These are phyloP conservation scores for Sporisorium sorghi DNA, from an alignment of 1,284 basidiomycete genomes.

Conservation along the genomic window DNA sequence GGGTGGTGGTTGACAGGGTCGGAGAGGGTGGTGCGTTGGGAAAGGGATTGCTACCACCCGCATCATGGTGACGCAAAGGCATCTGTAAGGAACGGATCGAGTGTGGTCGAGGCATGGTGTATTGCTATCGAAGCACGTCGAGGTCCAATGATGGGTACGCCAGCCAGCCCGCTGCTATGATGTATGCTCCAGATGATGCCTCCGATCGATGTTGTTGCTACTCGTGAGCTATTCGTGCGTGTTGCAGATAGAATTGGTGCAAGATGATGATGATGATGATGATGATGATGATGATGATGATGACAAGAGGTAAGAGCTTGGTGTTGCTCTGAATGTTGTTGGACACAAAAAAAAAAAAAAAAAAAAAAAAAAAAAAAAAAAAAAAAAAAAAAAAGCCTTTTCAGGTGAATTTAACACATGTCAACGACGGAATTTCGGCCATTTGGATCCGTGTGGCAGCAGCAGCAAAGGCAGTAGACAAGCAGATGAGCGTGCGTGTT, in stretches of 20 bases:
- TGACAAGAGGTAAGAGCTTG: background rate
- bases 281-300: background rate
- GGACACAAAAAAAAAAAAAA: too few relatives aligned
- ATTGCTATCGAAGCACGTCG: background rate
- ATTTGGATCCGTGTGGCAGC: background rate
- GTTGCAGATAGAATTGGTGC: too few relatives aligned
- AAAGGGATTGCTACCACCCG: constrained; percentile 12
- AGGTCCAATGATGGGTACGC: background rate
- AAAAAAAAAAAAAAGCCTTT: too few relatives aligned
- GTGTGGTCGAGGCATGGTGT: constrained; percentile 37
- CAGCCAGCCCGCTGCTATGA: too few relatives aligned
- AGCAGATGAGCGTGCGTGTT: constrained; percentile 6
- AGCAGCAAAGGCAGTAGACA: too few relatives aligned
- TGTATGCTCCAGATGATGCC: too few relatives aligned
- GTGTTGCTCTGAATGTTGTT: background rate
- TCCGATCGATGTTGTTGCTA: too few relatives aligned
- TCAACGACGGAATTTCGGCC: background rate
- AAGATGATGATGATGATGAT: too few relatives aligned
- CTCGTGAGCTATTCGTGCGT: too few relatives aligned
- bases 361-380: too few relatives aligned
- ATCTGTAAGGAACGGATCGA: constrained; percentile 41
- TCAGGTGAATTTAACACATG: too few relatives aligned
- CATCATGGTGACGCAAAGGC: constrained; percentile 28
- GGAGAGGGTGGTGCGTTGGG: constrained; percentile 47
- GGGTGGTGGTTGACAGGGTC: constrained; percentile 48